Conservation (phyloP, 495 filamentous ascomycete genomes). For the Penicillium longicatenatum region DNA sequence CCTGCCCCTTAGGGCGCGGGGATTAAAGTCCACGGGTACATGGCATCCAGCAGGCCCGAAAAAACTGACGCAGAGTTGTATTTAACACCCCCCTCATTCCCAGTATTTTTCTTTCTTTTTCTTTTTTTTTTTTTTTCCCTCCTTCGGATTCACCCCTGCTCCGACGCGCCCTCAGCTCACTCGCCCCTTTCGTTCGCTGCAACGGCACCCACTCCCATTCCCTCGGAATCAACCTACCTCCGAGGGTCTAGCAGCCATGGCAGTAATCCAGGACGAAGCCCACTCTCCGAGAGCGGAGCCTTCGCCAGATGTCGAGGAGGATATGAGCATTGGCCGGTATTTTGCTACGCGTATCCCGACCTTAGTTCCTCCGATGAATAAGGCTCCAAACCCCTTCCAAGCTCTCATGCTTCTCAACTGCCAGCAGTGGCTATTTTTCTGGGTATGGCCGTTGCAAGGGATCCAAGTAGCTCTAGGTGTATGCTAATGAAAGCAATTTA, state of each 20-base stretch:
- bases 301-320: slow-evolving; percentile 34
- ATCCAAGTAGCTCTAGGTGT: neutral
- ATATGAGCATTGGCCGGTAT: slow-evolving; percentile 64
- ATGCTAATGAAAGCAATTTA: slow-evolving; percentile 9
- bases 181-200: no score
- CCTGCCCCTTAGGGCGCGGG: neutral
- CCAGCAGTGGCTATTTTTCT: slow-evolving; percentile 86
- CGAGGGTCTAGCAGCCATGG: slow-evolving; percentile 12
- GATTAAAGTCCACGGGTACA: neutral
- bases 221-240: neutral
- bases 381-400: slow-evolving; percentile 77
- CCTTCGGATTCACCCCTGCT: neutral
- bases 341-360: slow-evolving; percentile 69
- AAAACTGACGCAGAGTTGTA: neutral
- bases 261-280: slow-evolving; percentile 5
- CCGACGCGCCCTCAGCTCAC: neutral
- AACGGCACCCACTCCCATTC: neutral
- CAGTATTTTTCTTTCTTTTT: neutral
- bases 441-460: slow-evolving; percentile 38
- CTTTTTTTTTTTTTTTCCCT: neutral
- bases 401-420: slow-evolving; percentile 67
- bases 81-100: neutral
- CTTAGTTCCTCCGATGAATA: slow-evolving; percentile 73
- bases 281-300: neutral
- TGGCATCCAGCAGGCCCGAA: neutral